A percentile compares a stretch with the other conserved stretches of the same genome.
These are phyloP conservation scores for Alternaria solani DNA, from an alignment of 2,329 filamentous ascomycete species.

Conservation along the genomic window DNA sequence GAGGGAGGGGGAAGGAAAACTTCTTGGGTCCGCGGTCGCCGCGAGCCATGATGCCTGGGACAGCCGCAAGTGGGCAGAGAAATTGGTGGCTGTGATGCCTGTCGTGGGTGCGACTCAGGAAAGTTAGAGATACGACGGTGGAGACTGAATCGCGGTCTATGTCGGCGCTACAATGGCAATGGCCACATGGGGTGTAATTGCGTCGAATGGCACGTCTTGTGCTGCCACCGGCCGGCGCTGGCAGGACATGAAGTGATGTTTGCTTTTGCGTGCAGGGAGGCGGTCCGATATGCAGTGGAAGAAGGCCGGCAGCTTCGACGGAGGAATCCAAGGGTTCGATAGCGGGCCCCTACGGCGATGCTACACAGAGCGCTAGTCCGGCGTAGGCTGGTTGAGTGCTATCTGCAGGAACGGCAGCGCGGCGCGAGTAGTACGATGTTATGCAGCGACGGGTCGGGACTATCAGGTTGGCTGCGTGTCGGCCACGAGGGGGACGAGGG, in stretches of 20 bases:
- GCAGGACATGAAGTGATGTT: conserved; percentile 17
- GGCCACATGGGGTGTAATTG: conserved; percentile 17
- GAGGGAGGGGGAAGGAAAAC: conserved; percentile 51
- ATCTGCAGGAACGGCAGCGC: conserved; percentile 19
- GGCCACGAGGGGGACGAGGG: neutral
- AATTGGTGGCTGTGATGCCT: conserved; percentile 24
- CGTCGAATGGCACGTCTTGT: conserved; percentile 21
- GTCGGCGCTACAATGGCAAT: conserved; percentile 15
- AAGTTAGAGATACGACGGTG: conserved; percentile 20
- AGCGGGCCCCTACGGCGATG: conserved; percentile 21
- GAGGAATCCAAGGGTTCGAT: conserved; percentile 22
- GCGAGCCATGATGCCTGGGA: conserved; percentile 42
- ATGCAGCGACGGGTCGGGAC: conserved; percentile 9
- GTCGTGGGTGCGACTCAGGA: conserved; percentile 39
- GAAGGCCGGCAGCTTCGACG: conserved; percentile 13
- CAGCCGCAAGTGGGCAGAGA: neutral
- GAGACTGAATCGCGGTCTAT: conserved; percentile 36
- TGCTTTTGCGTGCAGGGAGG: conserved; percentile 13
- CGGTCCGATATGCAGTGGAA: conserved; percentile 21
- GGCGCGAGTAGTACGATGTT: conserved; percentile 11
- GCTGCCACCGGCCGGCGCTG: conserved; percentile 17
- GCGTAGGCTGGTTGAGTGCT: conserved; percentile 16
- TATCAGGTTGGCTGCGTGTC: neutral
- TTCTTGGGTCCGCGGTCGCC: conserved; percentile 35
- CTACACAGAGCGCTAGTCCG: conserved; percentile 22